Percentiles rank a stretch among this genome's conserved stretches.
phyloP scores from a whole-genome alignment of 2,329 filamentous ascomycete species.

The Colletotrichum agaves region DNA sequence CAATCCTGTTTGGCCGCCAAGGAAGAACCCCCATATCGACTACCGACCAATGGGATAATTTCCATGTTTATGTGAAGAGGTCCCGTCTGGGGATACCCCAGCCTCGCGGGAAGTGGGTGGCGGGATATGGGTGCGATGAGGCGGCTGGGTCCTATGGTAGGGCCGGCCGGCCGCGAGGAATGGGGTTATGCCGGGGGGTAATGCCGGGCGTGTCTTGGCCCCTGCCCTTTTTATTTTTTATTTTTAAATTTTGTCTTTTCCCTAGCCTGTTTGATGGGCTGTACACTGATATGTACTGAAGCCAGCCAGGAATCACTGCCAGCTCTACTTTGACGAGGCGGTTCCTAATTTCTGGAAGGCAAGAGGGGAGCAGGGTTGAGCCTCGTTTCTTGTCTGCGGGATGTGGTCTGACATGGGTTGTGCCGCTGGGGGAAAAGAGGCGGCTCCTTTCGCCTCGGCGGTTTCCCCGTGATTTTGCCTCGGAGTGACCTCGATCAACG shows the following conservation, averaged over 20 bases:
- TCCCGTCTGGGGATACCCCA: constrained; percentile 8
- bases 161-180: background rate
- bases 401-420: background rate
- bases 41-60: constrained; percentile 19
- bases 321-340: constrained; percentile 1
- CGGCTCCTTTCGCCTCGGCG: no score
- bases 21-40: background rate
- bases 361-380: background rate
- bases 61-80: constrained; percentile 4
- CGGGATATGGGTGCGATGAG: background rate
- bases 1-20: constrained; percentile 10
- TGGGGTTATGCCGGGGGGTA: background rate
- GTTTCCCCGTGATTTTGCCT: no score
- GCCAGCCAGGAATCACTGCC: background rate
- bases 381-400: background rate
- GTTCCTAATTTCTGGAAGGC: background rate
- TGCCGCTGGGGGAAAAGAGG: no score
- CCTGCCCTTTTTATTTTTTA: background rate
- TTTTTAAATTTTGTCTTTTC: background rate
- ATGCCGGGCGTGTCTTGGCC: constrained; percentile 22
- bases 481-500: no score
- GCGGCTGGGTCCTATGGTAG: background rate
- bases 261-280: background rate
- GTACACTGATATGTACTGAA: background rate
- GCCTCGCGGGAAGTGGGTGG: constrained; percentile 1